Evolutionary conservation across 495 filamentous ascomycete species (phyloP).

Genomic region (Neurospora intermedia): DNA sequence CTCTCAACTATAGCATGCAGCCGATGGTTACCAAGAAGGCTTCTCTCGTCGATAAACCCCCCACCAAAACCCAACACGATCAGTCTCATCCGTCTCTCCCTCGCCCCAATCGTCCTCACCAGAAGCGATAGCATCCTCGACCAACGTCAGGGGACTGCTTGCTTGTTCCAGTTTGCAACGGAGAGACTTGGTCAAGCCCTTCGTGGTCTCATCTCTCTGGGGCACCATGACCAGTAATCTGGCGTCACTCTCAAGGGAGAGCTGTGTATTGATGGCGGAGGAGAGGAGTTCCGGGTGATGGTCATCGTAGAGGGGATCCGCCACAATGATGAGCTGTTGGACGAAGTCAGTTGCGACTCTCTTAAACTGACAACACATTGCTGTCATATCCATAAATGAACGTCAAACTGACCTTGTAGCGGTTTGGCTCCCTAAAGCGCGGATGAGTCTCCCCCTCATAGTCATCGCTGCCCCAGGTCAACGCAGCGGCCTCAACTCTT

Average conservation of each 20-base stretch:
- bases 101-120: slow-evolving; percentile 39
- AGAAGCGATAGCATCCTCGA: slow-evolving; percentile 24
- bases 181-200: slow-evolving; percentile 20
- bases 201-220: slow-evolving; percentile 30
- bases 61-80: slow-evolving; percentile 35
- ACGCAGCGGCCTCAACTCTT: slow-evolving; percentile 20
- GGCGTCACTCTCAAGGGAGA: slow-evolving; percentile 21
- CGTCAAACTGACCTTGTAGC: slow-evolving; percentile 26
- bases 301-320: slow-evolving; percentile 39
- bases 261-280: slow-evolving; percentile 29
- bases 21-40: neutral
- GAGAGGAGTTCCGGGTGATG: slow-evolving; percentile 34
- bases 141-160: slow-evolving; percentile 14
- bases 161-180: slow-evolving; percentile 14
- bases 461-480: slow-evolving; percentile 28
- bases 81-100: slow-evolving; percentile 24
- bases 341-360: neutral
- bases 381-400: neutral
- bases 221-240: slow-evolving; percentile 37
- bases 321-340: slow-evolving; percentile 31
- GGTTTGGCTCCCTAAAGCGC: slow-evolving; percentile 21
- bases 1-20: neutral
- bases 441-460: slow-evolving; percentile 21
- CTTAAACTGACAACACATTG: no score
- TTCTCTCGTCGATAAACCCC: slow-evolving; percentile 27